phyloP scores from a whole-genome alignment of 257 asterid species.

The Solanum sitiens region DNA sequence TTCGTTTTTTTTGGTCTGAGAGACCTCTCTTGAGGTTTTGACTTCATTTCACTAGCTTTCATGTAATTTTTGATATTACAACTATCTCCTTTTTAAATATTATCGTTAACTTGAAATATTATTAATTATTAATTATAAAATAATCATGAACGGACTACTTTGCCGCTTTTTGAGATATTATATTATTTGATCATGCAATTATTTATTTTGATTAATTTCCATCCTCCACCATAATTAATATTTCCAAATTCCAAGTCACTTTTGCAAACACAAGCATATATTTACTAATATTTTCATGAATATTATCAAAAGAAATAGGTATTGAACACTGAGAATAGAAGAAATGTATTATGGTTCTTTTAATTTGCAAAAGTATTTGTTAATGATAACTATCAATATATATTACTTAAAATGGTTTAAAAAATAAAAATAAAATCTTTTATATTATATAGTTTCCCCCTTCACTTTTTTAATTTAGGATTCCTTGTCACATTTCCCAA shows the following conservation, averaged over 20 bases:
- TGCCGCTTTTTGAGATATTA: neutral
- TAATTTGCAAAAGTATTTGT: too few relatives aligned
- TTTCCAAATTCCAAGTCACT: neutral
- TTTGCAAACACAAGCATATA: neutral
- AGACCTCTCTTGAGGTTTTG: neutral
- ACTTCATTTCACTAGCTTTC: neutral
- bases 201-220: neutral
- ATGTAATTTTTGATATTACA: neutral
- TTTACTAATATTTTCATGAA: neutral
- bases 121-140: neutral
- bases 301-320: neutral
- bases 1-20: too few relatives aligned
- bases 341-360: neutral
- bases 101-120: too few relatives aligned
- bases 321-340: neutral
- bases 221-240: neutral
- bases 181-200: neutral
- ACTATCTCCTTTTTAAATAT: too few relatives aligned
- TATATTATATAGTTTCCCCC: neutral
- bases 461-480: neutral
- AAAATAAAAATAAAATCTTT: neutral
- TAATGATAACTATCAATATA: neutral
- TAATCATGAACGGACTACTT: neutral
- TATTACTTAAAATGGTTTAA: neutral
- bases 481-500: neutral